Evolutionary conservation across 768 basidiomycete species (phyloP), one percentile per base, ranked within the genome.

Genomic region (Scleroderma bovista): DNA sequence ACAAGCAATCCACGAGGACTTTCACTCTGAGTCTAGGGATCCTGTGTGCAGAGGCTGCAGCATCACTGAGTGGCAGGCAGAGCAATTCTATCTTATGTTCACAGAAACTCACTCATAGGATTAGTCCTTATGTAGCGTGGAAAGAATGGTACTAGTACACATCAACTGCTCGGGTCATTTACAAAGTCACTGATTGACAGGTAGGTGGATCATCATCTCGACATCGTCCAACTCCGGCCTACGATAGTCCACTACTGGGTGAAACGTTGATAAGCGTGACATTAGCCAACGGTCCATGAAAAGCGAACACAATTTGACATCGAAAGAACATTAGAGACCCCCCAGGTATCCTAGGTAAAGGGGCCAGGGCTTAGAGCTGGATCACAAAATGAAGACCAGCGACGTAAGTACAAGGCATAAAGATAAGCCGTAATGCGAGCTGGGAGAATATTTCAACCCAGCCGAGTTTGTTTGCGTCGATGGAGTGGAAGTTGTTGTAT

Each of bases 401-500:
- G 55, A 44, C 34, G 50, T 33, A 40, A 67, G 48, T 9, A 54
- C 49, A 36, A 59, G 41, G 7, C 56, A 8, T 20, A 68, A 29
- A 26, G 51, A 59, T 7, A 48, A 48, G 22, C 52, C 36, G 15
- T 40, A 39, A 23, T 37, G 20, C 26, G 52, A 29, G 20, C 50
- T 34, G 23, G 67, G 52, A 6, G 24, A 41, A 29, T 54, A 57
- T 16, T 59, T 65, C 48, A 40, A 43, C 67, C 60, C 59, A 34
- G 67, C 67, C 11, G 62, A 54, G 7, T 24, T 60, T 4, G 62
- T 57, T 33, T 54, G 51, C 11, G 57, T 26, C 26, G 65, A 38
- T 22, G 55, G 34, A 12, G 23, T 29, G 16, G 44, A 24, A 17
- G 45, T 11, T 36, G 31, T 13, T 22, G 29, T 46, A 10, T 8